phyloP scores from a whole-genome alignment of 2,329 filamentous ascomycete species.

The Leptosphaerulina australis region DNA sequence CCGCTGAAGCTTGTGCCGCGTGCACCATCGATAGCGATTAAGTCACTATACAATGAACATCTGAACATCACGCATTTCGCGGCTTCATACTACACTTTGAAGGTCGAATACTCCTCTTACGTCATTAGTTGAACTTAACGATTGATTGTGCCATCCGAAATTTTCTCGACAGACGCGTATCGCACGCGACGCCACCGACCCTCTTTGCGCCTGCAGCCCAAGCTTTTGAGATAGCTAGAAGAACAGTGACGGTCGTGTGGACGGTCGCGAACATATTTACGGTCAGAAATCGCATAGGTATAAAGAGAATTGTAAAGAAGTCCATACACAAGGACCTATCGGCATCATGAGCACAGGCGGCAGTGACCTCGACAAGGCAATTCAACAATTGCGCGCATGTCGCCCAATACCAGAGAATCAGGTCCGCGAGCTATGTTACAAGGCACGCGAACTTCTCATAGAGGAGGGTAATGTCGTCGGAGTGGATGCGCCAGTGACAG shows the following conservation, averaged over 20 bases:
- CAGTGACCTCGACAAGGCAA: constrained; percentile 75
- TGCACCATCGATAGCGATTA: not conserved
- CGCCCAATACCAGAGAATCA: constrained; percentile 94
- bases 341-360: constrained; percentile 59
- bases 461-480: constrained; percentile 98
- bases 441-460: constrained; percentile 92
- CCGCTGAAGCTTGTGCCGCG: constrained; percentile 16
- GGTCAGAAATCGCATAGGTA: too few species aligned
- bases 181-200: not conserved
- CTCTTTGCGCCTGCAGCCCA: not conserved
- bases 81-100: not conserved
- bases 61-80: not conserved
- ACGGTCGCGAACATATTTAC: not conserved
- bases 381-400: constrained; percentile 92
- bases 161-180: not conserved
- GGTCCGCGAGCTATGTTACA: constrained; percentile 96
- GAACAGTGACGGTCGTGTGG: too few species aligned
- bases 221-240: not conserved
- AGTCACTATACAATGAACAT: not conserved
- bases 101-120: too few species aligned
- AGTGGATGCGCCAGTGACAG: constrained; percentile 91
- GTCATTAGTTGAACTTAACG: too few species aligned
- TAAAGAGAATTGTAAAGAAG: too few species aligned
- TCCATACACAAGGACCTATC: not conserved
- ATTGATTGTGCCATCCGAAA: not conserved